A percentile compares a stretch with the other conserved stretches of the same genome.
Evolutionary conservation across 1,139 yeast species (phyloP).

Genomic region (Geotrichum europaeum): DNA sequence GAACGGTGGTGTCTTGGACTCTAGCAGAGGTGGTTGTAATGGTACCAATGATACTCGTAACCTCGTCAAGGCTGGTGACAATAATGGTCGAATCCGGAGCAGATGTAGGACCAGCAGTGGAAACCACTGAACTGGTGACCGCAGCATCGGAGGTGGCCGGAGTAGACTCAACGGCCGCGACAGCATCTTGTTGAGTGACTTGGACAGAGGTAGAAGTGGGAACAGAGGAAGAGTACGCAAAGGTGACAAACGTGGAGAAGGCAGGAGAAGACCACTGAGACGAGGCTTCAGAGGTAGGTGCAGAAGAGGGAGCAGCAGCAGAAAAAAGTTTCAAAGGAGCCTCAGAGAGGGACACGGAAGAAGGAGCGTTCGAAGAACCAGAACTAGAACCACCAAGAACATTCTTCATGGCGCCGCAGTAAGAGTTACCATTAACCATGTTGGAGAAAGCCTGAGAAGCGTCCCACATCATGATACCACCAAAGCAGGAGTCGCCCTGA

Average conservation of each 20-base stretch:
- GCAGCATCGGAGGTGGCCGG: background rate
- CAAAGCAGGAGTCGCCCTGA: slow-evolving; percentile 44
- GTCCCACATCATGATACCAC: slow-evolving; percentile 90
- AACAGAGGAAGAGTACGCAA: background rate
- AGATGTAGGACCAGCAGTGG: slow-evolving; percentile 3
- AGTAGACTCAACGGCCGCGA: background rate
- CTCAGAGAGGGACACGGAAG: background rate
- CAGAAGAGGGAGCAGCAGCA: slow-evolving; percentile 4
- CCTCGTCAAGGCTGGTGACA: background rate
- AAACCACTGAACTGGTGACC: background rate
- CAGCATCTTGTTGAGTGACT: background rate
- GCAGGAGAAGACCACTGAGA: background rate
- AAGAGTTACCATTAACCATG: slow-evolving; percentile 40
- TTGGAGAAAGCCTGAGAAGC: slow-evolving; percentile 74
- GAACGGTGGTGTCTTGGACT: background rate
- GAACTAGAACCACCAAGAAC: slow-evolving; percentile 27
- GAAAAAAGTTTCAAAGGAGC: slow-evolving; percentile 2
- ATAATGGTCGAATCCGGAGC: slow-evolving; percentile 1
- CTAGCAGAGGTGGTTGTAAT: background rate
- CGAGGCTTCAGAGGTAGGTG: background rate
- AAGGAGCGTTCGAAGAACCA: slow-evolving; percentile 10
- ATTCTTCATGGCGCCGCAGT: slow-evolving; percentile 42
- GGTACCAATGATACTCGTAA: slow-evolving; percentile 3
- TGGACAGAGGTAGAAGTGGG: slow-evolving; percentile 2
- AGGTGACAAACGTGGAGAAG: background rate